Conservation (phyloP, 108 stramenopile species). For the Conticribra weissflogii region DNA sequence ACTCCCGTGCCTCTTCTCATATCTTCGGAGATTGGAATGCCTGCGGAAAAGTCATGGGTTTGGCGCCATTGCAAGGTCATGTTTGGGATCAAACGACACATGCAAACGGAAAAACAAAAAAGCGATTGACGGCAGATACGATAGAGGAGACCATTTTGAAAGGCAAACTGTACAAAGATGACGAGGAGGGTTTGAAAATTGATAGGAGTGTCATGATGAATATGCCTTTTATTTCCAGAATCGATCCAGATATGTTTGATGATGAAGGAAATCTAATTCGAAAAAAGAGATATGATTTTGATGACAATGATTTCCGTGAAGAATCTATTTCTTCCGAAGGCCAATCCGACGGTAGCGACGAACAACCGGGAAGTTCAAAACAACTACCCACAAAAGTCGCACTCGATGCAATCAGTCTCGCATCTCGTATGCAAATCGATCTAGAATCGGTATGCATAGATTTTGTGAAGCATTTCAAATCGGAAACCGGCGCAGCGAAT, state of each 20-base stretch:
- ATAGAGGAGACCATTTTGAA: constrained; percentile 51
- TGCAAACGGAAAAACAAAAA: constrained; percentile 1
- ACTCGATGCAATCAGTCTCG: constrained; percentile 80
- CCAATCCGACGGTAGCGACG: constrained; percentile 11
- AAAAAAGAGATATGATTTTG: constrained; percentile 77
- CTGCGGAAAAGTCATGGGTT: constrained; percentile 95
- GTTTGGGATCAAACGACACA: constrained; percentile 62
- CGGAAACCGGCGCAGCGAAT: constrained; percentile 81
- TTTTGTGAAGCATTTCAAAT: constrained; percentile 83
- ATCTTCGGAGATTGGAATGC: constrained; percentile 98
- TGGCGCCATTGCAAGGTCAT: constrained; percentile 90
- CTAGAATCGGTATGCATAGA: constrained; percentile 84
- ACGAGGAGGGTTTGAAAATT: constrained; percentile 52
- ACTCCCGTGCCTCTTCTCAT: constrained; percentile 90
- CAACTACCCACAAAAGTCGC: constrained; percentile 77
- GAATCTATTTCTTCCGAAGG: not conserved
- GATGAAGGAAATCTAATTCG: constrained; percentile 59
- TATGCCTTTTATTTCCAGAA: constrained; percentile 65
- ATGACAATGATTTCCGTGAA: constrained; percentile 58
- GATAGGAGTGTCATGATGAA: constrained; percentile 63
- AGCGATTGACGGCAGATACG: constrained; percentile 29
- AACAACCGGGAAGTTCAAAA: constrained; percentile 26
- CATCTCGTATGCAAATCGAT: constrained; percentile 78
- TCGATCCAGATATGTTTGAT: constrained; percentile 83
- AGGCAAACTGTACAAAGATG: constrained; percentile 70